Conservation (phyloP, 257 asterid genomes). For the Lavandula angustifolia region DNA sequence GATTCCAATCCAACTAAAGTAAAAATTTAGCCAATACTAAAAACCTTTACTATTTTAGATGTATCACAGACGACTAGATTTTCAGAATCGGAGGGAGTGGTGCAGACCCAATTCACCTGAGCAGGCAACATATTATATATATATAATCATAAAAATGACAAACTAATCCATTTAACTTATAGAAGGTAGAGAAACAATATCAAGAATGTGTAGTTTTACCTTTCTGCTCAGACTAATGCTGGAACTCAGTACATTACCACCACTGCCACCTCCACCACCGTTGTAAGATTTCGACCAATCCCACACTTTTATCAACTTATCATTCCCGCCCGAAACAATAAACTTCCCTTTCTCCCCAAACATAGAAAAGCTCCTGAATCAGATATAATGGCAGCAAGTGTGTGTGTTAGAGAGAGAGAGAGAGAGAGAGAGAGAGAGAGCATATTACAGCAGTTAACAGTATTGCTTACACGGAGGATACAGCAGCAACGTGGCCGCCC, state of each 20-base stretch:
- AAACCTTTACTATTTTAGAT: conserved; percentile 80
- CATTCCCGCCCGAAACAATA: conserved; percentile 88
- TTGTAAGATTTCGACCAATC: conserved; percentile 61
- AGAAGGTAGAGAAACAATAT: background rate
- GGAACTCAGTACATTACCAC: conserved; percentile 35
- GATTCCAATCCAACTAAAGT: conserved; percentile 18
- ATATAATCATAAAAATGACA: conserved; percentile 19
- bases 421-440: background rate
- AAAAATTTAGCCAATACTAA: conserved; percentile 51
- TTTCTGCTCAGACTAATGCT: conserved; percentile 63
- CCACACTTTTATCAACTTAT: conserved; percentile 82
- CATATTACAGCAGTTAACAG: background rate
- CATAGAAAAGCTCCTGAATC: conserved; percentile 66
- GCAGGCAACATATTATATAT: background rate
- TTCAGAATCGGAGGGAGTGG: conserved; percentile 78
- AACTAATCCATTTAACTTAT: background rate
- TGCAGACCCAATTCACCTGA: conserved; percentile 94
- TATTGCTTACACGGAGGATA: conserved; percentile 84
- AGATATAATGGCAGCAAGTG: conserved; percentile 14
- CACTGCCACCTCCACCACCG: conserved; percentile 39
- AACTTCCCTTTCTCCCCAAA: conserved; percentile 90
- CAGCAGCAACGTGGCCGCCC: conserved; percentile 90
- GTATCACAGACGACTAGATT: conserved; percentile 86
- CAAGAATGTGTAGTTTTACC: conserved; percentile 42
- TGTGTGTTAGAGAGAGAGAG: background rate